Base-by-base conservation (phyloP, 257 asterid species). In the Osmanthus fragrans region DNA sequence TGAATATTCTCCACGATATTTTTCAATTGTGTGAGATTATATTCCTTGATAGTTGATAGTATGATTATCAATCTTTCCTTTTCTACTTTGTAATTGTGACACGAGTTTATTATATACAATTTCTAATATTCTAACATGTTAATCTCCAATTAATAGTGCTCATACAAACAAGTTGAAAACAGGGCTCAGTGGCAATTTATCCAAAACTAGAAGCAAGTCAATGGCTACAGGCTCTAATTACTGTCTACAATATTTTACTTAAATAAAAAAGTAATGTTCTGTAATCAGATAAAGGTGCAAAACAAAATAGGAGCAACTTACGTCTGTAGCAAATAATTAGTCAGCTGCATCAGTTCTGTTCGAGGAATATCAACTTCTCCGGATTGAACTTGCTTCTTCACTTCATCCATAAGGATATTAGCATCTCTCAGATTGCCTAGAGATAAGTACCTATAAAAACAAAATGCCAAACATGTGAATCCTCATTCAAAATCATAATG, bases 361-460 rank as follows among this genome's bases (percentile, higher is more conserved):
- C 66, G 86, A 79, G 99, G 97, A 72, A 92, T 87, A 60, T 85
- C 93, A 64, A 88, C 63, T 81, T 89, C 89, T 82, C 80, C 84
- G 25, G 69, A 72, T 75, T 88, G 87, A 83, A 88, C 90, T 86
- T 92, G 92, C 87, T 85, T 92, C 82, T 84, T 88, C 81, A 92
- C 78, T 73, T 93, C 97, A 81, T 92, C 97, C 91, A 90, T 82
- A 45, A 92, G 91, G 80, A 74, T 80, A 81, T 93, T 93, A 70
- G 99, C 99, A 87, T 96, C 99, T 90, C 97, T 88, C 79, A 96
- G 82, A 88, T 92, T 96, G 73, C 99, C 98, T 71, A 86, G 88
- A 73, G 97, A 90, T 81, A 93, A 79, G 81, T 93, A 92, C 99
- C 98, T 96, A 80, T 25, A 34, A 23, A 13, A 36, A 60, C 37